Conservation (phyloP, 352 stramenopile genomes). For the Globisporangium abappressorium region DNA sequence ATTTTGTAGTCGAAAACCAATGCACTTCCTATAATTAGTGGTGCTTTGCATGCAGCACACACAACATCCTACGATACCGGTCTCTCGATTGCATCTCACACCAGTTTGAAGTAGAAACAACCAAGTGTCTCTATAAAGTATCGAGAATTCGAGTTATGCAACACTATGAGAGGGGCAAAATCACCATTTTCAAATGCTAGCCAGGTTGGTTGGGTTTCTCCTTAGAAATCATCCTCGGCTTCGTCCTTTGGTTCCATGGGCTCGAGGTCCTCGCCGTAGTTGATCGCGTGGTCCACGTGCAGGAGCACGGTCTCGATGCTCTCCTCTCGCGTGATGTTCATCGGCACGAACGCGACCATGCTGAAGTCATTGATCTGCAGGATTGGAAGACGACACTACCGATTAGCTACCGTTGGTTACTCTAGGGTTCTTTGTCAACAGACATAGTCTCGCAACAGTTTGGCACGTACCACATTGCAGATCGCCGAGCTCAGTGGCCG, state of each 20-base stretch:
- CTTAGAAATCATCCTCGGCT: conserved; percentile 29
- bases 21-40: neutral
- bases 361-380: conserved; percentile 92
- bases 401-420: neutral
- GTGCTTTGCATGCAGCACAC: too few species aligned
- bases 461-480: conserved; percentile 76
- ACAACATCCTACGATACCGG: too few species aligned
- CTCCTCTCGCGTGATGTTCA: conserved; percentile 97
- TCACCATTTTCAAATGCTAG: neutral
- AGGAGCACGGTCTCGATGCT: conserved; percentile 95
- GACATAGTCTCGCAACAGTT: neutral
- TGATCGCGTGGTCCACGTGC: conserved; percentile 95
- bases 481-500: conserved; percentile 76
- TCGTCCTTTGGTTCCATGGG: conserved; percentile 81
- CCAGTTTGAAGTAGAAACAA: neutral
- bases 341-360: conserved; percentile 97
- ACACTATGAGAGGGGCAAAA: neutral
- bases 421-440: too few species aligned
- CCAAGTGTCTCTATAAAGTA: neutral
- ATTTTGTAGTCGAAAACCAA: neutral
- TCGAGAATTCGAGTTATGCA: neutral
- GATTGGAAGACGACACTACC: neutral
- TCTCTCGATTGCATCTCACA: neutral
- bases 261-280: conserved; percentile 97
- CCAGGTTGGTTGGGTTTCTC: neutral